Evolutionary conservation across 2,329 filamentous ascomycete species (phyloP), one percentile per base, ranked within the genome.

Genomic region (Xylaria hypoxylon): DNA sequence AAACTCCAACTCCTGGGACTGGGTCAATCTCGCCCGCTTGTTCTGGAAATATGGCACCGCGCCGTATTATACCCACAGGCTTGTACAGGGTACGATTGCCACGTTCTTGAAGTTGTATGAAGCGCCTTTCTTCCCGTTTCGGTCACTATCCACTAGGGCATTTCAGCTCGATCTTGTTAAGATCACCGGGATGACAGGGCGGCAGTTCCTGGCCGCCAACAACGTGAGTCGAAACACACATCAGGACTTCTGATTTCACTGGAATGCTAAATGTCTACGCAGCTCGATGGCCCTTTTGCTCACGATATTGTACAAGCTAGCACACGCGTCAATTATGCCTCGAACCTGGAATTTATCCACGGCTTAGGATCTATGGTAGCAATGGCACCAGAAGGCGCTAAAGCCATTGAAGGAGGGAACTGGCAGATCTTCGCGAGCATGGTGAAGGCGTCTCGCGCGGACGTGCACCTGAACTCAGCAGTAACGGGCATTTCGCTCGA

Each of bases 371-470:
- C 94, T 1, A 93, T 97, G 91, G 87, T 87, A 2, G 95, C 94
- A 48, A 93, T 98, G 89, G 92, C 94, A 2, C 92, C 94, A 0
- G 90, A 95, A 59, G 94, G 93, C 6, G 93, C 94, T 0, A 88
- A 94, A 77, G 84, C 91, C 19, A 86, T 98, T 1, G 79, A 87
- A 15, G 94, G 94, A 6, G 96, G 96, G 1, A 99, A 98, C 78
- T 98, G 94, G 94, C 89, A 88, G 73, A 97, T 99, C 61, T 99
- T 99, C 76, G 86, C 90, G n/a, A 81, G 85, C 50, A 96, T 97
- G 91, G 81, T 95, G 1, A 83, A 86, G 42, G 80, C 83, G 0
- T 90, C 92, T 1, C 80, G 84, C 2, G 89, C 92, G 0, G 79
- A 82, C 0, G 70, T 94, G 5, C 80, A 82, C 44, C 81, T 92